Base-by-base conservation (phyloP, 176 grass and related monocot species). In the Oryza glaberrima region DNA sequence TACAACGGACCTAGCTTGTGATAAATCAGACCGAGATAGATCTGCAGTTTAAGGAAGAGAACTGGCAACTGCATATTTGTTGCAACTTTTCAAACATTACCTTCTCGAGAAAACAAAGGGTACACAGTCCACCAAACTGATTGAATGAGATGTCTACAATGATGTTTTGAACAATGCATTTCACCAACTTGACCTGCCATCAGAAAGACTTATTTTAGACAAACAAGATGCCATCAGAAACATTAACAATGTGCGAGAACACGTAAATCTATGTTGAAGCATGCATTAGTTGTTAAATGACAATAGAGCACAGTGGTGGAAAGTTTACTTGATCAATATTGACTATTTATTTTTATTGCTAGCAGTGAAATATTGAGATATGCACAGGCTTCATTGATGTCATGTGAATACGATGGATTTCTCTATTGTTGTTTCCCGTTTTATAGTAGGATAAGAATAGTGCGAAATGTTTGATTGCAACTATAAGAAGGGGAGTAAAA, bases 101-200 rank as follows among this genome's bases (percentile, higher is more conserved):
- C 92, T 93, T 54, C 78, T 98, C 90, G 22, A 98, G 95, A 82
- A 98, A 98, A 92, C 95, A 95, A 84, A 98, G 93, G 4, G 93
- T 95, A 79, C 75, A 92, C 23, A 95, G 87, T 69, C 93, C 95
- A 35, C 93, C 95, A 63, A 95, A 88, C 84, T 98, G 95, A 93
- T 98, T 98, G 70, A 95, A 93, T n/a, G 95, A 92, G 47, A 95
- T 98, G 75, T 98, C 95, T 38, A 98, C 91, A 54, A 92, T 85
- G 48, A 95, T 98, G 73, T 98, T 93, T 76, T 98, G 87, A 32
- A 98, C 93, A 36, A 93, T 34, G 72, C 95, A 98, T 92, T 98
- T 98, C 36, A 98, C 89, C 79, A 98, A 85, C 71, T 95, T 95
- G 43, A 98, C 91, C 95, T 98, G 89, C 77, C 78, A 90, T 45